These are phyloP conservation scores for Puccinellia tenuiflora DNA, from an alignment of 176 grass and related monocot species.

Conservation along the genomic window DNA sequence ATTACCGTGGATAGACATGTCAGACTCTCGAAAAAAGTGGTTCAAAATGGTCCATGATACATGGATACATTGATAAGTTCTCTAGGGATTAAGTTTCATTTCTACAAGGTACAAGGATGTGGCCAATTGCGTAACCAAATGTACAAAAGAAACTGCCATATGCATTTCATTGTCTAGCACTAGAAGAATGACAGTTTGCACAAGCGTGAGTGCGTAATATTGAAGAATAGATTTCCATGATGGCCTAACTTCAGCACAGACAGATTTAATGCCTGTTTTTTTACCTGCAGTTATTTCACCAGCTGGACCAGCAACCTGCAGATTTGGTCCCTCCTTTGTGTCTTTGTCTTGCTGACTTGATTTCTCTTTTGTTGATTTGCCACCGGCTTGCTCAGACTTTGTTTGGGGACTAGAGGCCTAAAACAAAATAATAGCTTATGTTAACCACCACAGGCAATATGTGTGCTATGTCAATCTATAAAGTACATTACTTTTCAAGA, in stretches of 20 bases:
- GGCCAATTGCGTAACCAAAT: neutral
- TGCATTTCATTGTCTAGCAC: neutral
- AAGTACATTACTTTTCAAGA: neutral
- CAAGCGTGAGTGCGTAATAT: neutral
- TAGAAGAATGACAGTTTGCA: neutral
- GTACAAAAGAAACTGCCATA: neutral
- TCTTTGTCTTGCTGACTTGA: constrained; percentile 73
- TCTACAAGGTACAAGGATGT: neutral
- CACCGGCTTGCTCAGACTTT: constrained; percentile 47
- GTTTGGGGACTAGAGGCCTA: constrained; percentile 76
- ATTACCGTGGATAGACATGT: neutral
- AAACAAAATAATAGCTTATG: constrained; percentile 21
- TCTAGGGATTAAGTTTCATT: neutral
- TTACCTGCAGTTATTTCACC: constrained; percentile 94
- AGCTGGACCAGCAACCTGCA: constrained; percentile 77
- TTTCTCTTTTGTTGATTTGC: constrained; percentile 79
- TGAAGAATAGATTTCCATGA: neutral
- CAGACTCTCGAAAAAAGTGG: neutral
- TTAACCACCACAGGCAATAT: constrained; percentile 28
- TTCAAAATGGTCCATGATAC: neutral
- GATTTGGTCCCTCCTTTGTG: constrained; percentile 60
- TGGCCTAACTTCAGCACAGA: constrained; percentile 7
- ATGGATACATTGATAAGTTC: neutral
- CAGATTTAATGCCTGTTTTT: neutral
- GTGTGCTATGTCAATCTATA: neutral